Conservation (phyloP, 2,329 filamentous ascomycete species). For the Calonectria hongkongensis region DNA sequence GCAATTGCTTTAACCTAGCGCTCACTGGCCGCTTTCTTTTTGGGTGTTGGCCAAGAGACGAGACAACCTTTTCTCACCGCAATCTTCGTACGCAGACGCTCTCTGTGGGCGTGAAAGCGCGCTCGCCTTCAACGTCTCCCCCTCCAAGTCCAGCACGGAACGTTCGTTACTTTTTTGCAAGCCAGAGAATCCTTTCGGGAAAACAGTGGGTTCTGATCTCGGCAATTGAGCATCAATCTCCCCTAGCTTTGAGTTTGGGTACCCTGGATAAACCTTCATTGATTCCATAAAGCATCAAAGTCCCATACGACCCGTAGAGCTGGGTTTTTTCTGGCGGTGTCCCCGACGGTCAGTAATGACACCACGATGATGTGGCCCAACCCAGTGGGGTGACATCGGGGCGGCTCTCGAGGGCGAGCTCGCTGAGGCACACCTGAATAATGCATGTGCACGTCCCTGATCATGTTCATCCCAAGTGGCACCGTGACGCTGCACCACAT, state of each 20-base stretch:
- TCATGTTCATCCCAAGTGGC: conserved; percentile 26
- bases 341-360: conserved; percentile 39
- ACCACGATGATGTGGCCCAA: conserved; percentile 33
- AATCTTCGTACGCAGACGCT: not conserved
- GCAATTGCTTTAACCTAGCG: not conserved
- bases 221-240: conserved; percentile 42
- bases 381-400: conserved; percentile 45
- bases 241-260: conserved; percentile 29
- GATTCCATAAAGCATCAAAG: conserved; percentile 11
- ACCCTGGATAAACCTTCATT: conserved; percentile 42
- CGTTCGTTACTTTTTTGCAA: conserved; percentile 1
- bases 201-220: conserved; percentile 35
- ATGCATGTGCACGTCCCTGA: conserved; percentile 44
- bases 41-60: not conserved
- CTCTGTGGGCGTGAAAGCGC: not conserved
- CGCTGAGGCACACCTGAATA: conserved; percentile 44
- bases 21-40: not conserved
- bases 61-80: not conserved
- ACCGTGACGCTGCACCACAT: conserved; percentile 16
- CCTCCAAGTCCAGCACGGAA: conserved; percentile 2
- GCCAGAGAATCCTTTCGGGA: conserved; percentile 10
- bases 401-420: conserved; percentile 31
- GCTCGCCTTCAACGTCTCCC: conserved; percentile 10
- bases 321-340: conserved; percentile 40
- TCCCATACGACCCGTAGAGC: conserved; percentile 26